Conservation (phyloP, 2,329 filamentous ascomycete species). For the Aspergillus tubingensis region DNA sequence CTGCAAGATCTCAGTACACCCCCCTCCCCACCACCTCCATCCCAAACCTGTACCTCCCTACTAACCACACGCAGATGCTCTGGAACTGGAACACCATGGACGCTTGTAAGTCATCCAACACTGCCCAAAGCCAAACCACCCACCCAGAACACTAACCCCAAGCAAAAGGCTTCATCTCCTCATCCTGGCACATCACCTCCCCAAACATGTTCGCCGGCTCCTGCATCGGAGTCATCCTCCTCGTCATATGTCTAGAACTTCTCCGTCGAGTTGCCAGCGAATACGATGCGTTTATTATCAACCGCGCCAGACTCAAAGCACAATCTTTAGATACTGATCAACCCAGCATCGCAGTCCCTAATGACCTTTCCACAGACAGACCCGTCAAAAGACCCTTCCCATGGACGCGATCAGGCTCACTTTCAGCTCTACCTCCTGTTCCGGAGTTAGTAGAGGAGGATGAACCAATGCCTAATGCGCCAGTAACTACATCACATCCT, state of each 20-base stretch:
- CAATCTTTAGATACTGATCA: conserved; percentile 18
- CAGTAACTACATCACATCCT: background rate
- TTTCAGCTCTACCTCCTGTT: background rate
- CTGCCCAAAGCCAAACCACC: background rate
- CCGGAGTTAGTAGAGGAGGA: background rate
- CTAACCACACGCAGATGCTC: conserved; percentile 26
- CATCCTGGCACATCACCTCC: conserved; percentile 69
- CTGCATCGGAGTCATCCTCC: conserved; percentile 75
- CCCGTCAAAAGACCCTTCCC: too few relatives aligned
- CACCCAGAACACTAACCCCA: background rate
- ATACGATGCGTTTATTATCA: conserved; percentile 68
- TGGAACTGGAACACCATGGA: conserved; percentile 35
- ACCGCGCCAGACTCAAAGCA: conserved; percentile 46
- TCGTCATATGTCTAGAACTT: conserved; percentile 71
- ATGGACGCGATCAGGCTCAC: background rate
- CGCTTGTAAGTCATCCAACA: conserved; percentile 18
- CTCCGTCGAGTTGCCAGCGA: conserved; percentile 71
- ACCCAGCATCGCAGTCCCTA: background rate
- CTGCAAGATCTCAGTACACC: conserved; percentile 31
- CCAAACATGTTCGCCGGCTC: conserved; percentile 74
- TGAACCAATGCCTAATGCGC: background rate
- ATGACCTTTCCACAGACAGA: too few relatives aligned
- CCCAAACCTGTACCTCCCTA: background rate
- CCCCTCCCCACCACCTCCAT: background rate
- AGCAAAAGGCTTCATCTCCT: conserved; percentile 63